A percentile compares a stretch with the other conserved stretches of the same genome.
These are phyloP conservation scores for Hypoxylon sp. DNA, from an alignment of 2,329 filamentous ascomycete genomes.

Conservation along the genomic window DNA sequence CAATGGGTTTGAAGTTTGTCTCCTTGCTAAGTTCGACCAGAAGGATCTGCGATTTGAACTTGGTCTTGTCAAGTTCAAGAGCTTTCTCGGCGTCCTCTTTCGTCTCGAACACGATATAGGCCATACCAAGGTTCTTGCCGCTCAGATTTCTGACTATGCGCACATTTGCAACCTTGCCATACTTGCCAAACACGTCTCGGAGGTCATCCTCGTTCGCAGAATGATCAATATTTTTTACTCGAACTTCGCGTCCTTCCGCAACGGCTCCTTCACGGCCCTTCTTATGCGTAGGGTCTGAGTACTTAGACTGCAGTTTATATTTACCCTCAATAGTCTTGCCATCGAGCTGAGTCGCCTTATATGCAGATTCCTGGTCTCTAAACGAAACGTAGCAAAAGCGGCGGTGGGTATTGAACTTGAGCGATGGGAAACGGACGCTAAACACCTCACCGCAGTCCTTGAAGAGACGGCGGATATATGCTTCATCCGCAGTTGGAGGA, in stretches of 20 bases:
- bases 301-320: slow-evolving; percentile 80
- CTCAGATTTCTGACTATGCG: slow-evolving; percentile 78
- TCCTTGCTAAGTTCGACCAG: slow-evolving; percentile 74
- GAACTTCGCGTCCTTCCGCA: slow-evolving; percentile 89
- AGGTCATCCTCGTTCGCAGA: slow-evolving; percentile 77
- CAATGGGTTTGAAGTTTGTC: slow-evolving; percentile 69
- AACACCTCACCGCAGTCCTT: slow-evolving; percentile 84
- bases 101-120: slow-evolving; percentile 82
- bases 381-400: slow-evolving; percentile 99
- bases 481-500: slow-evolving; percentile 80
- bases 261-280: slow-evolving; percentile 84
- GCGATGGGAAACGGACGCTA: slow-evolving; percentile 88
- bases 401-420: slow-evolving; percentile 89
- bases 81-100: slow-evolving; percentile 78
- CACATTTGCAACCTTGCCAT: slow-evolving; percentile 80
- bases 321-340: slow-evolving; percentile 77
- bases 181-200: slow-evolving; percentile 78
- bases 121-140: slow-evolving; percentile 81
- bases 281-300: slow-evolving; percentile 85
- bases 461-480: slow-evolving; percentile 78
- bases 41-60: slow-evolving; percentile 77
- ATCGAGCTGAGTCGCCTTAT: slow-evolving; percentile 80
- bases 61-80: slow-evolving; percentile 78
- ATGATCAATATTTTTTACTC: slow-evolving; percentile 78
- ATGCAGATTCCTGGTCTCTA: slow-evolving; percentile 75